These are phyloP conservation scores for Populus trichocarpa DNA, from an alignment of 441 rosid genomes.

Conservation along the genomic window DNA sequence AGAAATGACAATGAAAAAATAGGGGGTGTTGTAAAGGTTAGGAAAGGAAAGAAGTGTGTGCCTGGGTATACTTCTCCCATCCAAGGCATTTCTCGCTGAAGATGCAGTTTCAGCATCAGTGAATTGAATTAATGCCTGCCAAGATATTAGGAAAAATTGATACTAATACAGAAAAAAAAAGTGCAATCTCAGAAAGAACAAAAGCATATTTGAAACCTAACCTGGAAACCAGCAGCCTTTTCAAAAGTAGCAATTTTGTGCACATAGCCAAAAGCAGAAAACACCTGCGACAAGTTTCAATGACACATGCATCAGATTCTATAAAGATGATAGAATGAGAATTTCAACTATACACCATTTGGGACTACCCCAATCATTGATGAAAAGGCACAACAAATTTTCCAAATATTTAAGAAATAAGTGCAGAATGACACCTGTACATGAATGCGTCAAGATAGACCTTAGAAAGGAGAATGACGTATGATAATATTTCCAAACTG, in stretches of 20 bases:
- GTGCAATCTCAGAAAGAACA: constrained; percentile 1
- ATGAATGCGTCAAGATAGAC: constrained; percentile 70
- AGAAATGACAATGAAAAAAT: neutral
- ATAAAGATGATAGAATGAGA: constrained; percentile 6
- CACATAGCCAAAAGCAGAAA: constrained; percentile 97
- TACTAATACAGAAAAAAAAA: constrained; percentile 1
- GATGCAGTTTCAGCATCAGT: constrained; percentile 91
- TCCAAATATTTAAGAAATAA: constrained; percentile 49
- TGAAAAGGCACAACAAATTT: constrained; percentile 22
- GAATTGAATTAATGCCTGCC: constrained; percentile 91
- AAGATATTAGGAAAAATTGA: constrained; percentile 18
- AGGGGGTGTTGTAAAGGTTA: neutral
- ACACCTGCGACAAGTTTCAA: constrained; percentile 59
- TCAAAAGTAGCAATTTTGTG: constrained; percentile 99
- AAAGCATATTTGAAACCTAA: constrained; percentile 24
- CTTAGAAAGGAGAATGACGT: constrained; percentile 72
- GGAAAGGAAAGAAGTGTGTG: constrained; percentile 21
- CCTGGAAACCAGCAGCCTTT: constrained; percentile 99
- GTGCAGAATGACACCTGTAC: constrained; percentile 86
- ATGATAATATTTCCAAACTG: constrained; percentile 72
- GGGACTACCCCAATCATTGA: constrained; percentile 32
- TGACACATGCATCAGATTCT: constrained; percentile 16
- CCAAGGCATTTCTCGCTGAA: constrained; percentile 80
- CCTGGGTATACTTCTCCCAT: constrained; percentile 99
- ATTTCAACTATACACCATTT: constrained; percentile 14